Evolutionary conservation across 306 rosid genomes (phyloP), one percentile per base, ranked within the genome.

Genomic region (Vigna trinervia): DNA sequence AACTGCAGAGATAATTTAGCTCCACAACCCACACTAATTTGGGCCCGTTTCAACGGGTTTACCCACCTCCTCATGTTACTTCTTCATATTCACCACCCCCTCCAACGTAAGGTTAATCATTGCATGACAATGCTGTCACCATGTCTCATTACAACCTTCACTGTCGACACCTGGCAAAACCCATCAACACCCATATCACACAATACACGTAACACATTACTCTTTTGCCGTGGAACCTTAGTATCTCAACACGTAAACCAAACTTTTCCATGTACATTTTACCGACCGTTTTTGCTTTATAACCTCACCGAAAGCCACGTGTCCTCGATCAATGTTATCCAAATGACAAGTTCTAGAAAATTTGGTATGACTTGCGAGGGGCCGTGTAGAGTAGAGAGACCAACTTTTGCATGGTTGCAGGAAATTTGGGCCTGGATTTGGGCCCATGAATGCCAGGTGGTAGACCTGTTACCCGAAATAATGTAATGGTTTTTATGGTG

Each of bases 351-450:
- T 30, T 74, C 6, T 26, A 20, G 10, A 69, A 47, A 69, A 61
- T 19, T 71, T 36, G 72, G 65, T 45, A 46, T 77, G 75, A 71
- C 12, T 12, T 64, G 70, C 6, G 8, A 36, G 41, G 38, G 38
- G 34, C 34, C 8, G 38, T 4, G 36, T 32, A 4, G 36, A 32
- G 36, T 62, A 7, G 43, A 39, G 45, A 39, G 45, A 39, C 45
- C 11, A 39, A 8, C 10, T 39, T 30, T 30, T 41, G 10, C 75
- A 23, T 28, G 14, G 15, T 28, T 71, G 70, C 12, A 30, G 77
- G 60, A 54, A 58, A 39, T 50, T 68, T 75, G 82, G 86, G 84
- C 86, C 75, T 26, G 30, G 12, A 56, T 4, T 64, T 74, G 85
- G 82, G 80, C 74, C 83, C 84, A 72, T 15, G 1, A 9, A 2